Conservation (phyloP, 768 basidiomycete genomes). For the Boletus reticulatus region DNA sequence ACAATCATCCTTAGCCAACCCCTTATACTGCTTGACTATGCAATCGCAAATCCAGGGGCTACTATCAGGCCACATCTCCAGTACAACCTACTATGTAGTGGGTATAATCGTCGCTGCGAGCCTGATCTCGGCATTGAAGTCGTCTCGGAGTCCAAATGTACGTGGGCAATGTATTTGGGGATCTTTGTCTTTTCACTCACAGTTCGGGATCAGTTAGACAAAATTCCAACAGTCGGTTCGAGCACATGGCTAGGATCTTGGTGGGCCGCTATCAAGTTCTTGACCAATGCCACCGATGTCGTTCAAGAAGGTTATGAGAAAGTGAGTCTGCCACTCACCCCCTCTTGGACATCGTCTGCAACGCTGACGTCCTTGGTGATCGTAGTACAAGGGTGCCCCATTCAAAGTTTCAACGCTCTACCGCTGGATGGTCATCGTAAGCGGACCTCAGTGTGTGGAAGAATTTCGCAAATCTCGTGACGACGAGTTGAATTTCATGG, state of each 20-base stretch:
- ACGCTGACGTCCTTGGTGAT: background rate
- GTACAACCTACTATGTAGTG: background rate
- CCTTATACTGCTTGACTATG: background rate
- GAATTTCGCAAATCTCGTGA: constrained; percentile 41
- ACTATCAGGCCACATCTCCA: background rate
- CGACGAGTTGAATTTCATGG: constrained; percentile 36
- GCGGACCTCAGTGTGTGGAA: constrained; percentile 31
- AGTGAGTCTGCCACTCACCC: constrained; percentile 8
- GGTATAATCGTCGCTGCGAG: background rate
- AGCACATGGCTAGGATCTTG: constrained; percentile 30
- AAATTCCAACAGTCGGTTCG: constrained; percentile 32
- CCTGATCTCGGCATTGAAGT: background rate
- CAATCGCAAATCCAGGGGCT: background rate
- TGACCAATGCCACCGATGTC: constrained; percentile 20
- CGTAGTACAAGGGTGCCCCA: constrained; percentile 26
- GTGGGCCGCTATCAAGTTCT: constrained; percentile 17
- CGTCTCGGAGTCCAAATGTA: background rate
- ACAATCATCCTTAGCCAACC: background rate
- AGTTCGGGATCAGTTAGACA: constrained; percentile 16
- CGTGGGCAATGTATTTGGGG: background rate
- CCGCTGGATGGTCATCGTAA: constrained; percentile 41
- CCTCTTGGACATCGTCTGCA: background rate
- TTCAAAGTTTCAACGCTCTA: constrained; percentile 32
- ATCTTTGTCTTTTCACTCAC: background rate
- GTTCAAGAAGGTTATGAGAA: constrained; percentile 34